Conservation (phyloP, 2,329 filamentous ascomycete genomes). For the Pseudonectria buxi region DNA sequence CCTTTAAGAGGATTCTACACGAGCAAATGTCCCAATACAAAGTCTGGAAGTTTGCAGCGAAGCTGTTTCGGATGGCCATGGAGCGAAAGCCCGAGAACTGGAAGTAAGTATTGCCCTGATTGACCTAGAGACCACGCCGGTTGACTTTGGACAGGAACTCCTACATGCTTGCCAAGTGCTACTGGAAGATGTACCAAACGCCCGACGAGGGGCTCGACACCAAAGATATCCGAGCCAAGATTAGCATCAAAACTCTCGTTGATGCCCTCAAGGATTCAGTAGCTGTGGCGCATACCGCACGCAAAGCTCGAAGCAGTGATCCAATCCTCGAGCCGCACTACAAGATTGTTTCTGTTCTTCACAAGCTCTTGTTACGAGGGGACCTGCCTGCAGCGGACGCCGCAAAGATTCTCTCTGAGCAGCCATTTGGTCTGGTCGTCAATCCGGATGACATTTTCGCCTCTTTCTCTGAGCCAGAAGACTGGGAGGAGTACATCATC, state of each 20-base stretch:
- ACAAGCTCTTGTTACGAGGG: constrained; percentile 65
- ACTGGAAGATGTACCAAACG: constrained; percentile 58
- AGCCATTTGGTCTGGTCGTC: constrained; percentile 41
- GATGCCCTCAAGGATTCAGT: constrained; percentile 45
- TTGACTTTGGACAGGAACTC: constrained; percentile 38
- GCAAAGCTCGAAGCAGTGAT: constrained; percentile 56
- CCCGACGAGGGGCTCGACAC: constrained; percentile 36
- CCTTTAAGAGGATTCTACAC: constrained; percentile 46
- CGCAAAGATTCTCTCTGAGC: constrained; percentile 46
- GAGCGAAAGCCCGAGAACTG: constrained; percentile 47
- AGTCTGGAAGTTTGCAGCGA: constrained; percentile 54
- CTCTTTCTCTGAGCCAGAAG: constrained; percentile 42
- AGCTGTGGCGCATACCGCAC: constrained; percentile 42
- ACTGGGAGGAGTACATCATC: constrained; percentile 52
- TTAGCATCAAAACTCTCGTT: constrained; percentile 35
- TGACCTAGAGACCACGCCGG: background rate
- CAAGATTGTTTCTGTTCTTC: constrained; percentile 74
- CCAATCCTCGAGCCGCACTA: constrained; percentile 88
- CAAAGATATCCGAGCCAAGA: constrained; percentile 31
- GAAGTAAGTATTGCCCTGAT: constrained; percentile 38
- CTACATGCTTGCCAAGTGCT: constrained; percentile 56
- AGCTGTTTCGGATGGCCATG: constrained; percentile 50
- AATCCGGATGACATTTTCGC: constrained; percentile 29
- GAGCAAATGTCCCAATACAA: constrained; percentile 53
- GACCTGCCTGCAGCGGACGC: constrained; percentile 43